phyloP scores from a whole-genome alignment of 345 rosid species.

The Hirschfeldia incana region DNA sequence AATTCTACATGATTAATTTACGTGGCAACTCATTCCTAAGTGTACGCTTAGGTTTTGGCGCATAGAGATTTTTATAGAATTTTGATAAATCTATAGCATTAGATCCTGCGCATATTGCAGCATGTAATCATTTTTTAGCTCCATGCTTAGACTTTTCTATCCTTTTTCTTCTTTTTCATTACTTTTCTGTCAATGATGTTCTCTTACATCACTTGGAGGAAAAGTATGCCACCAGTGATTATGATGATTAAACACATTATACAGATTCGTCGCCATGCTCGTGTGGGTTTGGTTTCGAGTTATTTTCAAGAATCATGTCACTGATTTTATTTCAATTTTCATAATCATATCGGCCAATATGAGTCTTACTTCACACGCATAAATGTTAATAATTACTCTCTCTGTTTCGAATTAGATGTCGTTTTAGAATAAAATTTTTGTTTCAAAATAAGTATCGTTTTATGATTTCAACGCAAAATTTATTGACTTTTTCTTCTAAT shows the following conservation, averaged over 20 bases:
- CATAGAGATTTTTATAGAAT: neutral
- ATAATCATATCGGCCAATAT: conserved; percentile 21
- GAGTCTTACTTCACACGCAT: conserved; percentile 25
- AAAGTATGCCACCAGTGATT: conserved; percentile 29
- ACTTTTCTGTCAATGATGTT: neutral
- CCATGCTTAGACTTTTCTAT: conserved; percentile 25
- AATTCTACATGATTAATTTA: neutral
- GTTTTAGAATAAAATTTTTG: too few relatives aligned
- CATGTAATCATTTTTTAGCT: conserved; percentile 3
- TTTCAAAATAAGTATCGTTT: too few relatives aligned
- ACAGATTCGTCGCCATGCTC: conserved; percentile 21
- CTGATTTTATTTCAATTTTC: conserved; percentile 12
- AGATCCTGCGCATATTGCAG: neutral
- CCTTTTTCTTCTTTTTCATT: neutral
- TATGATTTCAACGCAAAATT: too few relatives aligned
- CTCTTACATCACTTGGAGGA: conserved; percentile 29
- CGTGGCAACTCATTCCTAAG: neutral
- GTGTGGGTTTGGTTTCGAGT: conserved; percentile 33
- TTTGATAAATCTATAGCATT: neutral
- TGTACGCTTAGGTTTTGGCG: neutral
- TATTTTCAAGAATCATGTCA: conserved; percentile 29
- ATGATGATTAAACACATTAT: neutral
- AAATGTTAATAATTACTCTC: neutral
- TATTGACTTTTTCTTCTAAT: too few relatives aligned
- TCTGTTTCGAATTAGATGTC: too few relatives aligned